Percentiles rank a stretch among this genome's conserved stretches.
phyloP scores from a whole-genome alignment of 768 basidiomycete genomes.

The Chalciporus chontae region DNA sequence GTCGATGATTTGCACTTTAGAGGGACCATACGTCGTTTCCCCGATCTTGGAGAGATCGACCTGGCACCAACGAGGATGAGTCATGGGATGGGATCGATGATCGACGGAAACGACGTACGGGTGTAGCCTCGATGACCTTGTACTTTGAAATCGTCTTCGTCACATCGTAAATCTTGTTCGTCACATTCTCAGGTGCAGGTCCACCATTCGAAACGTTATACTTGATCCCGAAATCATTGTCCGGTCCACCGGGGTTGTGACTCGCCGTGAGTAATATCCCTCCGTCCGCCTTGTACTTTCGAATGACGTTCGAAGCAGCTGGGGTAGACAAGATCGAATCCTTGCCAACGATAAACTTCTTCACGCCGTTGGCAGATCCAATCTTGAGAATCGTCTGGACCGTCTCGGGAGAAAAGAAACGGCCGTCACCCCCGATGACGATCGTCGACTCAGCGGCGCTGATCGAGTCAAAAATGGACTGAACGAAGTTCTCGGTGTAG shows the following conservation, averaged over 20 bases:
- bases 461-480: constrained; percentile 91
- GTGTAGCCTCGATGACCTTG: constrained; percentile 74
- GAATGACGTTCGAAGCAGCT: constrained; percentile 92
- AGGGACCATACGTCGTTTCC: constrained; percentile 74
- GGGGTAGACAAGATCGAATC: constrained; percentile 94
- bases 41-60: constrained; percentile 84
- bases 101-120: constrained; percentile 46
- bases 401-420: constrained; percentile 82
- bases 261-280: constrained; percentile 96
- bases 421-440: constrained; percentile 96
- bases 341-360: constrained; percentile 89
- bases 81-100: neutral
- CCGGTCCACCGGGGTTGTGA: constrained; percentile 98
- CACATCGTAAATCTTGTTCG: constrained; percentile 91
- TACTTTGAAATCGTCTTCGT: constrained; percentile 85
- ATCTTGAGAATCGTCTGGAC: constrained; percentile 92
- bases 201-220: constrained; percentile 98
- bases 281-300: constrained; percentile 93
- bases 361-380: constrained; percentile 90
- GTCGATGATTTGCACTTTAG: constrained; percentile 88
- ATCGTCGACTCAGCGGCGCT: constrained; percentile 75
- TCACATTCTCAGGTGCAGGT: constrained; percentile 93
- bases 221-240: constrained; percentile 98
- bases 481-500: constrained; percentile 99
- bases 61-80: constrained; percentile 32